phyloP scores from a whole-genome alignment of 306 rosid genomes.

The Canavalia gladiata region DNA sequence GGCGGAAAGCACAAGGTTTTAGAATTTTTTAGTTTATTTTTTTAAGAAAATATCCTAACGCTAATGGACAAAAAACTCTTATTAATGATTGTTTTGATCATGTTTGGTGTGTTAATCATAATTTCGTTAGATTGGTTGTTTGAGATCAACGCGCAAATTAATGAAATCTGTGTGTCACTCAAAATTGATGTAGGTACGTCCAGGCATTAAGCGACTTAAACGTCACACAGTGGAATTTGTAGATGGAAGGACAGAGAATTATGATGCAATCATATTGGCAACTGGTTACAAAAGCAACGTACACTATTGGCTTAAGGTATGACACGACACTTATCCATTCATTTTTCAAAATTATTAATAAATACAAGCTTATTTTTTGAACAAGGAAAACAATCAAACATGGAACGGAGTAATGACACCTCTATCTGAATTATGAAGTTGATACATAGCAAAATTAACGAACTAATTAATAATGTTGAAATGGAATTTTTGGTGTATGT shows the following conservation, averaged over 20 bases:
- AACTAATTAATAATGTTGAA: not conserved
- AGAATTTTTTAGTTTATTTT: not conserved
- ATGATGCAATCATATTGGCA: constrained; percentile 90
- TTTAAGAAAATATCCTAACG: constrained; percentile 17
- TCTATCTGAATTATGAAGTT: constrained; percentile 18
- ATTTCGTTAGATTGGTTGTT: constrained; percentile 36
- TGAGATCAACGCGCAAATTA: constrained; percentile 13
- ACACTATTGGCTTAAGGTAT: constrained; percentile 96
- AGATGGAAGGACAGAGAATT: constrained; percentile 72
- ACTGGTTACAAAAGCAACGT: constrained; percentile 99
- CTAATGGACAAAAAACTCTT: constrained; percentile 27
- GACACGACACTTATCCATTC: not conserved
- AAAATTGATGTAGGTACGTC: constrained; percentile 68
- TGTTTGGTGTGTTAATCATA: constrained; percentile 35
- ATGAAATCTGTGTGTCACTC: constrained; percentile 52
- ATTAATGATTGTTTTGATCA: constrained; percentile 38
- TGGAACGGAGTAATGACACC: not conserved
- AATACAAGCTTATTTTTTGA: not conserved
- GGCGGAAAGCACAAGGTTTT: constrained; percentile 15
- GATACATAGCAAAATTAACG: constrained; percentile 37
- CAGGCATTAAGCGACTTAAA: constrained; percentile 81
- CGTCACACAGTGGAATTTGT: constrained; percentile 74
- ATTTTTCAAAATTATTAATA: not conserved
- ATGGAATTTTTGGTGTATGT: constrained; percentile 1
- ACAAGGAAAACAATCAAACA: not conserved